These are phyloP conservation scores for Polysphondylium violaceum DNA, from an alignment of 78 protist species.

Conservation along the genomic window DNA sequence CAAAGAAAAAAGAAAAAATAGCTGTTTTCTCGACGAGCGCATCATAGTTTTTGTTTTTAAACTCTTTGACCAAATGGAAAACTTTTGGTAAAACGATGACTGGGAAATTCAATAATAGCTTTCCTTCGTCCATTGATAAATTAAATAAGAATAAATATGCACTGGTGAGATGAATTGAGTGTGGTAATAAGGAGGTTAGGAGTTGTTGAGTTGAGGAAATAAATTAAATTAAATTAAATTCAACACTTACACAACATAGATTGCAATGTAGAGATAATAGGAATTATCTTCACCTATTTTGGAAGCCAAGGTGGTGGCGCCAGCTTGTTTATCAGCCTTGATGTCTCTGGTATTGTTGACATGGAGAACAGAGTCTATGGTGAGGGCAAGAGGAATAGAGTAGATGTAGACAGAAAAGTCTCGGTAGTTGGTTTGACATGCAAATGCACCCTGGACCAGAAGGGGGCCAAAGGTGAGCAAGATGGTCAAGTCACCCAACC, in stretches of 20 bases:
- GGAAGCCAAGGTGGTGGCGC: slow-evolving; percentile 44
- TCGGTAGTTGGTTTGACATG: slow-evolving; percentile 23
- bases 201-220: not conserved
- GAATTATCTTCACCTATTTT: slow-evolving; percentile 27
- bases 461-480: slow-evolving; percentile 72
- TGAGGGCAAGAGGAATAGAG: slow-evolving; percentile 58
- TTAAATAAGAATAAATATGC: slow-evolving; percentile 14
- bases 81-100: slow-evolving; percentile 36
- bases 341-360: slow-evolving; percentile 76
- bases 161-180: not conserved
- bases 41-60: not conserved
- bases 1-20: slow-evolving; percentile 56
- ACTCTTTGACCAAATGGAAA: slow-evolving; percentile 5
- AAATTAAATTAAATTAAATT: not conserved
- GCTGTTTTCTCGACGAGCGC: slow-evolving; percentile 14
- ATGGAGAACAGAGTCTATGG: slow-evolving; percentile 68
- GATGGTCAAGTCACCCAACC: slow-evolving; percentile 74
- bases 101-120: slow-evolving; percentile 6
- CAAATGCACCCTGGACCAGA: slow-evolving; percentile 32
- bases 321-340: slow-evolving; percentile 21
- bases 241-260: slow-evolving; percentile 37
- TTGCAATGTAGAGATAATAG: slow-evolving; percentile 9
- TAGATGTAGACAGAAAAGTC: slow-evolving; percentile 2
- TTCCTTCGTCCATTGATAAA: not conserved
- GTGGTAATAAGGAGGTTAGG: not conserved